Evolutionary conservation across 768 basidiomycete genomes (phyloP).

Genomic region (Favolaschia claudopus): DNA sequence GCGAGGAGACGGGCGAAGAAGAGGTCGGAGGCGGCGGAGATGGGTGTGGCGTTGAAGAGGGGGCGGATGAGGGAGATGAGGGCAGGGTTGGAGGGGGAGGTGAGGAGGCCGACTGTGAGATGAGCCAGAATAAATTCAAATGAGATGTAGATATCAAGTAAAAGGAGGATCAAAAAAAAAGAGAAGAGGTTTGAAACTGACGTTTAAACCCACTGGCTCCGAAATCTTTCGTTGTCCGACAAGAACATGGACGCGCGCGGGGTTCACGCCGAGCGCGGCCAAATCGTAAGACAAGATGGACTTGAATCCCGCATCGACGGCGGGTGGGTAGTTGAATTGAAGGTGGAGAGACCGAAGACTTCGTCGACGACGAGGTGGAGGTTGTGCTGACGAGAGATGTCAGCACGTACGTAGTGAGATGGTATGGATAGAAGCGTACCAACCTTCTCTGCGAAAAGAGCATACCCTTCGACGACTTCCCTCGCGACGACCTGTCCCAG

Average conservation of each 20-base stretch:
- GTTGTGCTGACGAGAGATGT: conserved; percentile 29
- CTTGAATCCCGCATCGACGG: conserved; percentile 21
- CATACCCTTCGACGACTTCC: conserved; percentile 32
- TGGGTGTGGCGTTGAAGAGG: conserved; percentile 27
- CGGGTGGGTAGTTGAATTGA: conserved; percentile 27
- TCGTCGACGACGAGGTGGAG: conserved; percentile 40
- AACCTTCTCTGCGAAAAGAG: conserved; percentile 25
- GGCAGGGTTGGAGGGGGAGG: conserved; percentile 20
- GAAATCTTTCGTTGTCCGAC: conserved; percentile 41
- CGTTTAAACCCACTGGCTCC: conserved; percentile 35
- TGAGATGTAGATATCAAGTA: no score
- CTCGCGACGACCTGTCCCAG: conserved; percentile 28
- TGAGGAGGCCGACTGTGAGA: conserved; percentile 29
- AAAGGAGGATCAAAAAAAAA: neutral
- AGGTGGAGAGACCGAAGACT: conserved; percentile 37
- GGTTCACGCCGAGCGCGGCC: conserved; percentile 25
- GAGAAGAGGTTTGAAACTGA: neutral
- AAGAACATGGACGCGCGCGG: conserved; percentile 34
- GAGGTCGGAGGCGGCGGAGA: conserved; percentile 30
- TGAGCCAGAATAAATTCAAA: no score
- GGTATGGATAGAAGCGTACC: neutral
- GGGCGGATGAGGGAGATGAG: conserved; percentile 28
- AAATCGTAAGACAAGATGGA: conserved; percentile 33
- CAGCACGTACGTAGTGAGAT: conserved; percentile 1
- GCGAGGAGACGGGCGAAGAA: conserved; percentile 33